Evolutionary conservation across 176 grass and related monocot species (phyloP).

Genomic region (Guadua angustifolia): DNA sequence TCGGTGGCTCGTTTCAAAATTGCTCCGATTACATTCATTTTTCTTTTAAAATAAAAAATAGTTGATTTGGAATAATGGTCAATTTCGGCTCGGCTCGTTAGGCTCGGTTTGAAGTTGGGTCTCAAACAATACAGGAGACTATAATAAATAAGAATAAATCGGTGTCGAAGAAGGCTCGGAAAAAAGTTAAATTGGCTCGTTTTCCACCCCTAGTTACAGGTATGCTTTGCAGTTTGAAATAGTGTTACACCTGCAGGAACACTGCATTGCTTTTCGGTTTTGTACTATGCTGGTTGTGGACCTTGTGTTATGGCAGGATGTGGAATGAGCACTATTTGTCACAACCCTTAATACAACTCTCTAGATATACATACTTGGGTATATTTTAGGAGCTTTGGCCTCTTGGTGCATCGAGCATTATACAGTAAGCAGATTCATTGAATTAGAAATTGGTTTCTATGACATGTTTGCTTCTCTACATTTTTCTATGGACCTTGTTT

Average conservation of each 20-base stretch:
- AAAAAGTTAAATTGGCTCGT: too few relatives aligned
- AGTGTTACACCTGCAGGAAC: background rate
- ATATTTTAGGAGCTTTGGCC: background rate
- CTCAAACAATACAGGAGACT: too few relatives aligned
- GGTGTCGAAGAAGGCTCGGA: too few relatives aligned
- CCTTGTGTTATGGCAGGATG: background rate
- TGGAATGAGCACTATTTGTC: background rate
- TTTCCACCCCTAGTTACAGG: too few relatives aligned
- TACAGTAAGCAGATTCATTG: background rate
- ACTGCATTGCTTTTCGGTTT: background rate
- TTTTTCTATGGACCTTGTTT: background rate
- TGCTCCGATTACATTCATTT: too few relatives aligned
- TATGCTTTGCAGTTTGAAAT: conserved; percentile 42
- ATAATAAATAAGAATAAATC: too few relatives aligned
- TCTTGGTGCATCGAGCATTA: conserved; percentile 10
- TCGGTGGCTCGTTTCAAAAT: too few relatives aligned
- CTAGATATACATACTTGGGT: background rate
- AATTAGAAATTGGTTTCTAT: background rate
- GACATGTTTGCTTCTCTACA: background rate
- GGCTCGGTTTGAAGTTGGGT: too few relatives aligned
- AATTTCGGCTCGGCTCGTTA: too few relatives aligned
- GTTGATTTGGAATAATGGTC: too few relatives aligned
- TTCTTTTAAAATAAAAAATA: too few relatives aligned
- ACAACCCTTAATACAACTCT: conserved; percentile 13
- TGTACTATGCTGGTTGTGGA: background rate